Percentiles rank a stretch among this genome's conserved stretches.
phyloP scores from a whole-genome alignment of 2,329 filamentous ascomycete species.

The Nannizziopsis barbatae region DNA sequence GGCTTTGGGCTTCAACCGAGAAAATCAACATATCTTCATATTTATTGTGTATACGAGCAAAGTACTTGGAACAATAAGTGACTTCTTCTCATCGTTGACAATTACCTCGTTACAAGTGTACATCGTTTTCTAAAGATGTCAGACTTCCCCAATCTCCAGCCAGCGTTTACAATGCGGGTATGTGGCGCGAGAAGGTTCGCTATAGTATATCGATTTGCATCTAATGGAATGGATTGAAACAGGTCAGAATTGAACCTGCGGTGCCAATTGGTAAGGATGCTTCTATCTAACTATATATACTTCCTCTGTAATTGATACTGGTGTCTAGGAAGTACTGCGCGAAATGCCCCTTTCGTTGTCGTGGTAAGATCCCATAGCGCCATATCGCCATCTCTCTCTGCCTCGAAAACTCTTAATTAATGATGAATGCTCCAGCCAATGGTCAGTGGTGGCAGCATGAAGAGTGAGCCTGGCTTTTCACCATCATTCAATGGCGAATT shows the following conservation, averaged over 20 bases:
- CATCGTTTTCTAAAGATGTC: constrained; percentile 21
- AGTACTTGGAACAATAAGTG: too few relatives aligned
- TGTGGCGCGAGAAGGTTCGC: not conserved
- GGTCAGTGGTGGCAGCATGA: constrained; percentile 26
- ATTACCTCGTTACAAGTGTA: not conserved
- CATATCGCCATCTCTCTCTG: not conserved
- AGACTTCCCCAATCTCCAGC: constrained; percentile 30
- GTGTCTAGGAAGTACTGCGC: constrained; percentile 27
- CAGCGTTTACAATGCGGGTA: constrained; percentile 33
- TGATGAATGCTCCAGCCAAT: constrained; percentile 24
- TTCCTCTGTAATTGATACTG: not conserved
- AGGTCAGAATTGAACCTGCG: constrained; percentile 26
- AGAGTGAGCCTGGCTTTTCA: constrained; percentile 27
- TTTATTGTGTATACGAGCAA: too few relatives aligned
- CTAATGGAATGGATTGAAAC: not conserved
- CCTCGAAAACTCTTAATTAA: not conserved
- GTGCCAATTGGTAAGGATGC: constrained; percentile 23
- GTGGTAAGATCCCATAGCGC: constrained; percentile 23
- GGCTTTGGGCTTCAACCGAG: too few relatives aligned
- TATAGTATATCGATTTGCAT: not conserved
- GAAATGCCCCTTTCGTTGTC: constrained; percentile 28
- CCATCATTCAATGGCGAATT: constrained; percentile 30
- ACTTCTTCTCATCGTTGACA: too few relatives aligned
- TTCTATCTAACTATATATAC: not conserved
- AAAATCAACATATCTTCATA: too few relatives aligned